Conservation (phyloP, 805 yeast species). For the Priceomyces medius region DNA sequence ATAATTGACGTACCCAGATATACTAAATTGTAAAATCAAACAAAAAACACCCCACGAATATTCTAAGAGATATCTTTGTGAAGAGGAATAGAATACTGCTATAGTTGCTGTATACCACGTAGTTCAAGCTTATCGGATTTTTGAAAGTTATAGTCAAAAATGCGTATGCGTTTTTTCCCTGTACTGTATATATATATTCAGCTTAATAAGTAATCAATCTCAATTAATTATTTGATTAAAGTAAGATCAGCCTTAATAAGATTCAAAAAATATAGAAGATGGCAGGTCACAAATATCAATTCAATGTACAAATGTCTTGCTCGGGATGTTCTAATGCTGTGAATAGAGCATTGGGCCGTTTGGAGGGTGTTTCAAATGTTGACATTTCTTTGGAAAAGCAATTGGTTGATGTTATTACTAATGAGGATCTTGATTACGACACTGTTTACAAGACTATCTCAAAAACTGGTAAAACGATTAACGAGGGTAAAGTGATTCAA, state of each 20-base stretch:
- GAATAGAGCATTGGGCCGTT: slow-evolving; percentile 64
- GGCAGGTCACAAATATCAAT: slow-evolving; percentile 65
- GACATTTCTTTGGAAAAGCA: slow-evolving; percentile 80
- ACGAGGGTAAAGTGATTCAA: slow-evolving; percentile 56
- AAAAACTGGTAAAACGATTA: slow-evolving; percentile 88
- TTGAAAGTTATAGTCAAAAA: no score
- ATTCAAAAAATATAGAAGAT: slow-evolving; percentile 19
- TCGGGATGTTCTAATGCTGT: slow-evolving; percentile 88
- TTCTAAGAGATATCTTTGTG: no score
- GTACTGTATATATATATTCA: no score
- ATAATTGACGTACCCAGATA: no score
- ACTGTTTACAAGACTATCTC: slow-evolving; percentile 76
- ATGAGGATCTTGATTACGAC: slow-evolving; percentile 58
- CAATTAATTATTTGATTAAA: no score
- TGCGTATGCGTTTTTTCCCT: no score
- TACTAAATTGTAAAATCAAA: no score
- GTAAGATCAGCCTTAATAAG: not conserved
- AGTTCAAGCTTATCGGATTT: no score
- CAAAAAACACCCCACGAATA: no score
- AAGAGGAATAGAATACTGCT: no score
- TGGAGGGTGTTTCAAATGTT: slow-evolving; percentile 71
- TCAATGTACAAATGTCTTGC: slow-evolving; percentile 82
- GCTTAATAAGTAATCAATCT: not conserved
- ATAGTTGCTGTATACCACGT: no score
- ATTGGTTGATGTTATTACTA: slow-evolving; percentile 73